Evolutionary conservation across 169 alveolate species (phyloP).

Genomic region (Pseudocohnilembus persalinus): DNA sequence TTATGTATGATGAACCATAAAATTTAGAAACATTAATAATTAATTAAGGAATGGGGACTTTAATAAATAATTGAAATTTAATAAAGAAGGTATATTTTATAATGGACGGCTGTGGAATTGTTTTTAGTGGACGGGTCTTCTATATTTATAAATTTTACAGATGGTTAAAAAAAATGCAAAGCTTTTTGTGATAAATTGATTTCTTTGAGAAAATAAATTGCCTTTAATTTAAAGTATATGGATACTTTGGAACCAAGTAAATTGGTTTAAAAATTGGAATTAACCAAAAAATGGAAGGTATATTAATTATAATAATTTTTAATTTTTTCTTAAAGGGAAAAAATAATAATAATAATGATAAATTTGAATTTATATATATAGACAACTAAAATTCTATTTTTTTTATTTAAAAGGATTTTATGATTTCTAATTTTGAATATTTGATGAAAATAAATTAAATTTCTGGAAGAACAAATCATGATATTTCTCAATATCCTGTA

Average conservation of each 20-base stretch:
- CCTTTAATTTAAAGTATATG: constrained; percentile 40
- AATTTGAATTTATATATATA: no score
- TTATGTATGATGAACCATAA: constrained; percentile 19
- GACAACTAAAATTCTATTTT: no score
- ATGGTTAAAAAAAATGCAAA: constrained; percentile 45
- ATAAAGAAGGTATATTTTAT: constrained; percentile 68
- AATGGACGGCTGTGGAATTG: constrained; percentile 72
- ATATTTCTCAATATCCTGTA: constrained; percentile 77
- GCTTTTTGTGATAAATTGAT: constrained; percentile 47
- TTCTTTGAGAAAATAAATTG: constrained; percentile 43
- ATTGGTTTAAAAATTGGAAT: constrained; percentile 50
- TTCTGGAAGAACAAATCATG: constrained; percentile 71
- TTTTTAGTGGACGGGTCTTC: constrained; percentile 55
- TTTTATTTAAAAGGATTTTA: constrained; percentile 34
- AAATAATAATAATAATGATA: no score
- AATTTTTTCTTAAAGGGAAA: no score
- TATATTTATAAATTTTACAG: constrained; percentile 39
- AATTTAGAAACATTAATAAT: constrained; percentile 11
- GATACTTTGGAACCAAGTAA: constrained; percentile 57
- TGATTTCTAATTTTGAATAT: constrained; percentile 75
- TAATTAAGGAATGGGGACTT: constrained; percentile 46
- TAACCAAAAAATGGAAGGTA: constrained; percentile 51
- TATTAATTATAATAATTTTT: not conserved
- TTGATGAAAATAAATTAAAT: constrained; percentile 59
- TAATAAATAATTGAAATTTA: constrained; percentile 55